phyloP scores from a whole-genome alignment of 208 protist genomes.

The Crithidia fasciculata region DNA sequence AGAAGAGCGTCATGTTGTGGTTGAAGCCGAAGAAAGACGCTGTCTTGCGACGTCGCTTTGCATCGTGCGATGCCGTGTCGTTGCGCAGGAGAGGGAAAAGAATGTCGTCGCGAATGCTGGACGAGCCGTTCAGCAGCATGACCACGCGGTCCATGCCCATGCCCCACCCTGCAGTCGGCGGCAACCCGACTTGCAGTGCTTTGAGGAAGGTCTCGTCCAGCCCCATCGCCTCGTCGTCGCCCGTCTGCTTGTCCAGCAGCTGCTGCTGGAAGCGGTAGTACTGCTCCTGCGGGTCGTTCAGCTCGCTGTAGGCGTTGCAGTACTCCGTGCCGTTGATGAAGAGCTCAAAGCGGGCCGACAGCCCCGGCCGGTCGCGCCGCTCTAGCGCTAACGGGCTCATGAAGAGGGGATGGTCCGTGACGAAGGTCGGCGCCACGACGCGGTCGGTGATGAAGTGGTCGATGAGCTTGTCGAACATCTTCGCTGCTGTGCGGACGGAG shows the following conservation, averaged over 20 bases:
- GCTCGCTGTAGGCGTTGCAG: slow-evolving; percentile 97
- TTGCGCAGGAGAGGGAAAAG: slow-evolving; percentile 87
- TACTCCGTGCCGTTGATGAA: slow-evolving; percentile 95
- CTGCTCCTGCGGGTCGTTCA: slow-evolving; percentile 97
- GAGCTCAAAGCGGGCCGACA: slow-evolving; percentile 97
- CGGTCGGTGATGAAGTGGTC: slow-evolving; percentile 92
- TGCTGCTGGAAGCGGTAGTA: slow-evolving; percentile 94
- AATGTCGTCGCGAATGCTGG: slow-evolving; percentile 87
- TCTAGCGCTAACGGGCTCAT: slow-evolving; percentile 94
- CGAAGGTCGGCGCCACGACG: slow-evolving; percentile 94
- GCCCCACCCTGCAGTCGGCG: slow-evolving; percentile 95
- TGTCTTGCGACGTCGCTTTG: slow-evolving; percentile 69
- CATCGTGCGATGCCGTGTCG: slow-evolving; percentile 78
- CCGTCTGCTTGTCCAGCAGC: slow-evolving; percentile 76
- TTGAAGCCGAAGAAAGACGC: slow-evolving; percentile 87
- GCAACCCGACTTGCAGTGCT: slow-evolving; percentile 94
- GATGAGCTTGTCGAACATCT: slow-evolving; percentile 93
- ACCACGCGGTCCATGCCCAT: slow-evolving; percentile 96
- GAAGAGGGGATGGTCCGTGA: slow-evolving; percentile 94
- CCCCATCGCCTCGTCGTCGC: slow-evolving; percentile 94
- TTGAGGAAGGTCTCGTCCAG: slow-evolving; percentile 94
- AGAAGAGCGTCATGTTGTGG: slow-evolving; percentile 86
- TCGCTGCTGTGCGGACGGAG: slow-evolving; percentile 88
- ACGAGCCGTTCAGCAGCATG: slow-evolving; percentile 92
- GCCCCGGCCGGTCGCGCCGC: slow-evolving; percentile 64